Base-by-base conservation (phyloP, 2,329 filamentous ascomycete species). In the Diaporthe ilicicola region DNA sequence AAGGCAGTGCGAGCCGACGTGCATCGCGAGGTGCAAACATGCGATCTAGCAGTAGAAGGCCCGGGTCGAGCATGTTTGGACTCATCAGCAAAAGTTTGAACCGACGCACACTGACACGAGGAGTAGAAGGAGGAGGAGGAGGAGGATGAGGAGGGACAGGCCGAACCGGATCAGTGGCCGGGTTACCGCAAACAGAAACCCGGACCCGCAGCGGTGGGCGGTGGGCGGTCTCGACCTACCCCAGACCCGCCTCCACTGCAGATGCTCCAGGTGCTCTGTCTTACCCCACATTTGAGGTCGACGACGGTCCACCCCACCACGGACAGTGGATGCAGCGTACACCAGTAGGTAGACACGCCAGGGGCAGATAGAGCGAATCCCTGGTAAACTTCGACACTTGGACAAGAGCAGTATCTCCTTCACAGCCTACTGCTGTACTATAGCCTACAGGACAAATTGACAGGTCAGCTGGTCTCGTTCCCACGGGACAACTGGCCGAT, bases 131-230 rank as follows among this genome's bases (percentile, higher is more conserved):
- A 48, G 34, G 34, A 2, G 15, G 15, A 37, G 12, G 34, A 19
- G 19, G 27, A 42, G 27, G 27, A 24, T 3, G 10, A 34, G 10
- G 19, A 22, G 27, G 19, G 32, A 29, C 42, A 24, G 59, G 19
- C n/a, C 29, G 27, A 12, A n/a, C n/a, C 15, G 39, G 56, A 55
- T 64, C 32, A 4, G 22, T 19, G 10, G 19, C 10, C 72, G 72
- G 72, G 53, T 67, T 73, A 27, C 72, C 72, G 4, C 15, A 72
- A 62, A 56, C 2, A 62, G 72, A 9, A 72, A 67, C 17, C 70
- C 72, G 32, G 32, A 9, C 32, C 32, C 4, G n/a, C n/a, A n/a
- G n/a, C n/a, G n/a, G n/a, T n/a, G n/a, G n/a, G n/a, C n/a, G 70
- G 22, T n/a, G 10, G 50, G 27, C n/a, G 27, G 32, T 70, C 48